Evolutionary conservation across 2,329 filamentous ascomycete genomes (phyloP).

Genomic region (Neofusicoccum sp.): DNA sequence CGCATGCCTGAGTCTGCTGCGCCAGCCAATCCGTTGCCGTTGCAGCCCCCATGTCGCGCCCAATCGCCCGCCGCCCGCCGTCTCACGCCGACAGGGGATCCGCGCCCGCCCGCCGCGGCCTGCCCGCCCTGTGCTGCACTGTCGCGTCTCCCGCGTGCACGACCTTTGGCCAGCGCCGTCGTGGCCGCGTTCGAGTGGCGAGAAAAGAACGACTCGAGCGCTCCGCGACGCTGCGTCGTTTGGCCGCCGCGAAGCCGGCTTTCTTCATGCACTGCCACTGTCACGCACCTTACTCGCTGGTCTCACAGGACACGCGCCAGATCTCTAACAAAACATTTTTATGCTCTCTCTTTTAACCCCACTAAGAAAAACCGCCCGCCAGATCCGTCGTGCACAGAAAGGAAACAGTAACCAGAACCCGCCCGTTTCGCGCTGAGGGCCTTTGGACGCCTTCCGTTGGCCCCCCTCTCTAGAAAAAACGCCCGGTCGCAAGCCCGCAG

Average conservation of each 20-base stretch:
- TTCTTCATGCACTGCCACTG: no score
- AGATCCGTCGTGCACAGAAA: slow-evolving; percentile 11
- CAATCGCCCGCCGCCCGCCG: slow-evolving; percentile 3
- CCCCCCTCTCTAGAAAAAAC: slow-evolving; percentile 18
- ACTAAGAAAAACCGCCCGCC: slow-evolving; percentile 4
- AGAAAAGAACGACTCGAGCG: neutral
- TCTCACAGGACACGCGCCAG: neutral
- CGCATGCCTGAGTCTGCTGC: no score
- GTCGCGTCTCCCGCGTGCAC: neutral
- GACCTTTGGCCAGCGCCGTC: neutral
- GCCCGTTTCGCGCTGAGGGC: slow-evolving; percentile 7
- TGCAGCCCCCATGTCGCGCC: slow-evolving; percentile 8
- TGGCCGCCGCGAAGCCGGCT: no score
- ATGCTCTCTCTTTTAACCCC: slow-evolving; percentile 17
- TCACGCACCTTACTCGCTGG: no score
- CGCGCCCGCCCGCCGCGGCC: slow-evolving; percentile 6
- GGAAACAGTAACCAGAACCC: slow-evolving; percentile 11
- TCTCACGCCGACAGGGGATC: slow-evolving; percentile 5
- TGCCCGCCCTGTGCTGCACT: slow-evolving; percentile 1
- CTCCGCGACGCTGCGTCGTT: slow-evolving; percentile 4
- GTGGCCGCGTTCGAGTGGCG: neutral
- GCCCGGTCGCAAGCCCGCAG: slow-evolving; percentile 17
- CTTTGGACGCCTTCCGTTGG: slow-evolving; percentile 18
- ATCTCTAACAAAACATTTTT: slow-evolving; percentile 10
- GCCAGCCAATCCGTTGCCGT: neutral